Conservation (phyloP, 768 basidiomycete genomes). For the Cyclocybe cylindracea region DNA sequence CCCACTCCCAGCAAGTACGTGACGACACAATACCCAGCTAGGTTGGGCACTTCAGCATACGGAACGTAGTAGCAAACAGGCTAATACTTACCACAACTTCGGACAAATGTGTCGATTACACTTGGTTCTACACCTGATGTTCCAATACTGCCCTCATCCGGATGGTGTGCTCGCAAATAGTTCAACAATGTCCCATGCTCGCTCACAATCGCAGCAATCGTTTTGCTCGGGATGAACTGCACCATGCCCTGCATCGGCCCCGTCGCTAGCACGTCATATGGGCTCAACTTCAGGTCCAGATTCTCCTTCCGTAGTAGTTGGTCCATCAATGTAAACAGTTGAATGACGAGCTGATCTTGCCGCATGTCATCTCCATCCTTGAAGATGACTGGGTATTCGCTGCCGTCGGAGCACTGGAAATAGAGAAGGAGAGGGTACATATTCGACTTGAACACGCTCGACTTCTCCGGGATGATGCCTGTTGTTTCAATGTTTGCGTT, state of each 20-base stretch:
- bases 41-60: conserved; percentile 3
- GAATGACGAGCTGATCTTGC: conserved; percentile 97
- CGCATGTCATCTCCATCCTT: conserved; percentile 99
- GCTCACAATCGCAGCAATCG: conserved; percentile 91
- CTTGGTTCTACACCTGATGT: conserved; percentile 93
- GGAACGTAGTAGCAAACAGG: not conserved
- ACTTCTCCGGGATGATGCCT: conserved; percentile 89
- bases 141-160: conserved; percentile 93
- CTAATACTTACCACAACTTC: conserved; percentile 81
- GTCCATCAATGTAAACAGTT: conserved; percentile 99
- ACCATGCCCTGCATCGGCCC: conserved; percentile 92
- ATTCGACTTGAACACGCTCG: conserved; percentile 96
- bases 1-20: conserved; percentile 97
- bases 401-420: conserved; percentile 83
- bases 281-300: conserved; percentile 86
- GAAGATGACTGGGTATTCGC: conserved; percentile 94
- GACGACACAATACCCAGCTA: conserved; percentile 97
- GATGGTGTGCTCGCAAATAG: conserved; percentile 82
- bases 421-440: conserved; percentile 89
- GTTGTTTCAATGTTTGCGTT: conserved; percentile 84
- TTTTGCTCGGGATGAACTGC: conserved; percentile 95
- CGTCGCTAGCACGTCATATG: conserved; percentile 93
- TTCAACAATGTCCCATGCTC: conserved; percentile 88
- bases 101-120: conserved; percentile 94
- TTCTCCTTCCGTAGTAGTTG: conserved; percentile 91